These are phyloP conservation scores for Conidiobolus incongruus DNA, from an alignment of 371 early-diverging fungal species.

Conservation along the genomic window DNA sequence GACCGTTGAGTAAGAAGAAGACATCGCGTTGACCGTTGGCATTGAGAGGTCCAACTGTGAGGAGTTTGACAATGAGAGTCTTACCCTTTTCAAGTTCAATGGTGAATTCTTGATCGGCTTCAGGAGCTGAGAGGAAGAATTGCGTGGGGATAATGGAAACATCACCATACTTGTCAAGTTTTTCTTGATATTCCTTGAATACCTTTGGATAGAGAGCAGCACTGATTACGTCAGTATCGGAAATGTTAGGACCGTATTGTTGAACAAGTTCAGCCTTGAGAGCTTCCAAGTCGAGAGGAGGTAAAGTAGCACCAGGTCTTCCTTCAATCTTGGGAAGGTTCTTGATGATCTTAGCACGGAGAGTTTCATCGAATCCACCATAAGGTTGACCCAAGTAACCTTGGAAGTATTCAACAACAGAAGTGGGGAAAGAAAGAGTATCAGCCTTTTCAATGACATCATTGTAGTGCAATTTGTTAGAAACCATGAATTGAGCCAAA, in stretches of 20 bases:
- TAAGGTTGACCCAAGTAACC: conserved; percentile 84
- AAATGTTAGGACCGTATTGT: conserved; percentile 47
- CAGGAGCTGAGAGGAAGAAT: conserved; percentile 68
- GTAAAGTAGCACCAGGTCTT: conserved; percentile 66
- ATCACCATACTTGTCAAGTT: conserved; percentile 54
- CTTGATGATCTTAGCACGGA: conserved; percentile 60
- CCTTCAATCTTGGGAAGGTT: conserved; percentile 50
- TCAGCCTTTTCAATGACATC: conserved; percentile 55
- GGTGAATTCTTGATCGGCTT: conserved; percentile 66
- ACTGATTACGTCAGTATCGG: conserved; percentile 64
- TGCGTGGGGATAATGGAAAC: conserved; percentile 70
- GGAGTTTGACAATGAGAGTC: conserved; percentile 66
- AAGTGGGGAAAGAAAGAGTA: conserved; percentile 70
- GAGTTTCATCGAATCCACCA: conserved; percentile 82
- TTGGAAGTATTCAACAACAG: conserved; percentile 89
- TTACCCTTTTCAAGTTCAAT: conserved; percentile 74
- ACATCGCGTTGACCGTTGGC: conserved; percentile 68
- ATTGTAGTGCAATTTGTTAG: conserved; percentile 46
- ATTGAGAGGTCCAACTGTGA: conserved; percentile 72
- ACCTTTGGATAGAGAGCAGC: conserved; percentile 86
- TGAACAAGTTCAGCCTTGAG: conserved; percentile 46
- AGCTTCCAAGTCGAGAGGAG: conserved; percentile 47
- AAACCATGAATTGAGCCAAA: conserved; percentile 90
- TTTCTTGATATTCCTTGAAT: conserved; percentile 67
- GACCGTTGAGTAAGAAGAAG: conserved; percentile 87